phyloP scores from a whole-genome alignment of 2,329 filamentous ascomycete genomes.

The Cordyceps cateniannulata region DNA sequence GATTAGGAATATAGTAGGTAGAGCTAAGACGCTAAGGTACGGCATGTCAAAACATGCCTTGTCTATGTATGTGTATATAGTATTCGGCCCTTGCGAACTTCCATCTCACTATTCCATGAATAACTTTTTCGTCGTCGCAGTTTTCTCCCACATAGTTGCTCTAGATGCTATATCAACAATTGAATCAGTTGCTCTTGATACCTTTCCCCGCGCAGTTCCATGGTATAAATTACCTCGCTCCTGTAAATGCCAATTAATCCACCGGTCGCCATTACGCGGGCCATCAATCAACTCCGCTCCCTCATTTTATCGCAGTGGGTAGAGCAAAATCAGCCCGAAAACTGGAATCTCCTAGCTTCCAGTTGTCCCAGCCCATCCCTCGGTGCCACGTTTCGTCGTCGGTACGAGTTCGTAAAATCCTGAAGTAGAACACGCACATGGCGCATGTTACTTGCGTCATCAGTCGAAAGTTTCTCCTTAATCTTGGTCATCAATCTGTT shows the following conservation, averaged over 20 bases:
- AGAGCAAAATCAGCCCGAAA: conserved; percentile 36
- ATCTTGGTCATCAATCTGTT: conserved; percentile 77
- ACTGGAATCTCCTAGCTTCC: conserved; percentile 83
- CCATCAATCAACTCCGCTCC: conserved; percentile 11
- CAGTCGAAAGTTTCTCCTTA: conserved; percentile 64
- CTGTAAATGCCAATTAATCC: conserved; percentile 16
- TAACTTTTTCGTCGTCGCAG: neutral
- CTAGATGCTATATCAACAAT: conserved; percentile 12
- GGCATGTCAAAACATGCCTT: neutral
- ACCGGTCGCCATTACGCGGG: conserved; percentile 10
- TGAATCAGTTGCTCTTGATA: conserved; percentile 10
- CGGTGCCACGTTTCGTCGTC: conserved; percentile 90
- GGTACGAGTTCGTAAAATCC: conserved; percentile 94
- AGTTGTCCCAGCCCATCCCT: conserved; percentile 82
- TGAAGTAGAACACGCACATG: conserved; percentile 82
- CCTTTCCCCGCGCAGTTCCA: neutral
- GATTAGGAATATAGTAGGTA: no score
- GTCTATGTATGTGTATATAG: neutral
- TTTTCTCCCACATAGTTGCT: neutral
- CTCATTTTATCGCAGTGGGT: conserved; percentile 1
- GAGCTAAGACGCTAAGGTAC: neutral
- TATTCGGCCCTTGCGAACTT: neutral
- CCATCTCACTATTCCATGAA: neutral
- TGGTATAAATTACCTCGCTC: conserved; percentile 12
- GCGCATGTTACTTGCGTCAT: conserved; percentile 54